Evolutionary conservation across 2,329 filamentous ascomycete species (phyloP).

Genomic region (Colletotrichum navitas): DNA sequence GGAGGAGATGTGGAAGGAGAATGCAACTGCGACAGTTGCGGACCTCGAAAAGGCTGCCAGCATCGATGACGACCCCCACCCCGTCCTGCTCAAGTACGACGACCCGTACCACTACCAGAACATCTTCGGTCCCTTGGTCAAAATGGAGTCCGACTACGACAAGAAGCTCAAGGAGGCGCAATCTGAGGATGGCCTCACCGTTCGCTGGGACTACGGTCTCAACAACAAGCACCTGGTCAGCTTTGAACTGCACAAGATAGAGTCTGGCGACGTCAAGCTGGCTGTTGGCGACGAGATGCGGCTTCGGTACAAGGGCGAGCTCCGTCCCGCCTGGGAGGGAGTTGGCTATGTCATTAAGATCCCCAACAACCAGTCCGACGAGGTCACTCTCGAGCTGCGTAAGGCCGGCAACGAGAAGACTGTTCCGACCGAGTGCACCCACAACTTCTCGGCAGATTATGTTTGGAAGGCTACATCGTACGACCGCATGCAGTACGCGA

Average conservation of each 20-base stretch:
- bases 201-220: constrained; percentile 93
- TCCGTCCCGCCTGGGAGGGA: constrained; percentile 93
- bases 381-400: constrained; percentile 94
- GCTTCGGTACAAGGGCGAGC: constrained; percentile 93
- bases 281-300: constrained; percentile 99
- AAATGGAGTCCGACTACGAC: constrained; percentile 99
- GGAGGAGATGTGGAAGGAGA: constrained; percentile 99
- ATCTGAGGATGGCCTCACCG: constrained; percentile 93
- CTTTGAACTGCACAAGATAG: constrained; percentile 96
- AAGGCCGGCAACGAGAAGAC: constrained; percentile 96
- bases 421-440: constrained; percentile 94
- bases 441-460: constrained; percentile 98
- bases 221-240: constrained; percentile 98
- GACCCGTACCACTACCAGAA: constrained; percentile 99
- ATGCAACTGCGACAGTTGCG: constrained; percentile 86
- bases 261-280: constrained; percentile 96
- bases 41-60: constrained; percentile 92
- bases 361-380: constrained; percentile 98
- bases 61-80: constrained; percentile 94
- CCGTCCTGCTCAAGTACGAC: constrained; percentile 93
- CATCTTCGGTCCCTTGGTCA: constrained; percentile 96
- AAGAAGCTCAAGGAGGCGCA: constrained; percentile 99
- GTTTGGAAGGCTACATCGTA: constrained; percentile 99
- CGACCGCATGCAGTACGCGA: constrained; percentile 98
- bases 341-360: constrained; percentile 99